Evolutionary conservation across 176 grass and related monocot species (phyloP).

Genomic region (Musa beccarii): DNA sequence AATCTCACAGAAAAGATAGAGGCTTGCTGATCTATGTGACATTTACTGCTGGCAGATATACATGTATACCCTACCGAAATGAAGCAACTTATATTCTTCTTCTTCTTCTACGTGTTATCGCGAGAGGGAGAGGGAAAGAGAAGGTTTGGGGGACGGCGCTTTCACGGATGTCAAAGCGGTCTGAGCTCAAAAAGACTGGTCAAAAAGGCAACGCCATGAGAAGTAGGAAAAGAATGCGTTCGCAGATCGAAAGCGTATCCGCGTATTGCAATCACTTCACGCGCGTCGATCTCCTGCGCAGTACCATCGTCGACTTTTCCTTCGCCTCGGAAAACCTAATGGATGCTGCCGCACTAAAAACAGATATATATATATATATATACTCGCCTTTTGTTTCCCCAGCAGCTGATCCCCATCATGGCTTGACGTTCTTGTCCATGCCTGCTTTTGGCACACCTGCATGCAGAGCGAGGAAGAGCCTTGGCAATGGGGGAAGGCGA

Average conservation of each 20-base stretch:
- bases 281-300: neutral
- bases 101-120: neutral
- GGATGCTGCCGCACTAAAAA: neutral
- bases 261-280: neutral
- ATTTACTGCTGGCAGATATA: no score
- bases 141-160: neutral
- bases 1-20: no score
- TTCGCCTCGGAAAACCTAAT: neutral
- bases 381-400: neutral
- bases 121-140: neutral
- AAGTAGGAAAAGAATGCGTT: neutral
- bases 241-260: neutral
- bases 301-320: neutral
- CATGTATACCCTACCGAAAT: no score
- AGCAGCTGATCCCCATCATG: neutral
- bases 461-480: neutral
- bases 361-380: neutral
- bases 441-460: slow-evolving; percentile 2
- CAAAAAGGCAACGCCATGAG: slow-evolving; percentile 4
- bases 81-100: neutral
- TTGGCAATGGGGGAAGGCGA: no score
- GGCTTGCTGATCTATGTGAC: no score
- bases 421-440: neutral
- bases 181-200: slow-evolving; percentile 6
- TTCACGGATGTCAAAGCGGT: neutral